Evolutionary conservation across 768 basidiomycete species (phyloP), one percentile per base, ranked within the genome.

Genomic region (Amanita jacksonii): DNA sequence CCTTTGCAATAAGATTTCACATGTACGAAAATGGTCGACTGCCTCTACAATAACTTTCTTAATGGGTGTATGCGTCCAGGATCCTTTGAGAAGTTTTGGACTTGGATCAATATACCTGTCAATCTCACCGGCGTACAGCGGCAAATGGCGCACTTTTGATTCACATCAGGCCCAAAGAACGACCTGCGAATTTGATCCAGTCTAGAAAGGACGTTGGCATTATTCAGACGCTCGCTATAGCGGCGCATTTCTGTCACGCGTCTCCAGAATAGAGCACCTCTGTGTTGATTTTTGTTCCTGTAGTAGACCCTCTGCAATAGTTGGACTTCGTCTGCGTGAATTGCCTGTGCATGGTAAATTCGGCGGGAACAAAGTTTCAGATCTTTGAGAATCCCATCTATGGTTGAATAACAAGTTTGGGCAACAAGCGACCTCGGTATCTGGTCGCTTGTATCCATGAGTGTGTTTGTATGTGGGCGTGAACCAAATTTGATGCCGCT

Each of bases 251-350:
- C 87, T 8, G 57, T 53, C 12, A 81, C 64, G 23, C 76, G 76
- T 52, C 73, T 67, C 81, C 84, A 88, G 58, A 85, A 86, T 8
- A 86, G 60, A 19, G 81, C 72, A 3, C 67, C 56, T 23, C 77
- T 71, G 56, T 85, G 83, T 53, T 90, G 86, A 51, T 87, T 89
- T 55, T 82, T 85, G 50, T 76, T 77, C 52, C 85, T 85, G 63
- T 89, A 88, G 57, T 79, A 80, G 1, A 88, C 56, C 48, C 81
- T 68, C 51, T 80, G 76, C 27, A 88, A 64, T 15, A 84, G 58
- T 41, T 72, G 71, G 4, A 76, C 57, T 52, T 86, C 83, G 20
- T 74, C 68, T 2, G 60, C 51, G 32, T 73, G 67, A 10, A 64
- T 55, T 12, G 62, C 49, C 35, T 76, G 52, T 8, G 64, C 62